Percentiles rank a stretch among this genome's conserved stretches.
phyloP scores from a whole-genome alignment of 2,329 filamentous ascomycete genomes.

The Ceratocystis harringtonii region DNA sequence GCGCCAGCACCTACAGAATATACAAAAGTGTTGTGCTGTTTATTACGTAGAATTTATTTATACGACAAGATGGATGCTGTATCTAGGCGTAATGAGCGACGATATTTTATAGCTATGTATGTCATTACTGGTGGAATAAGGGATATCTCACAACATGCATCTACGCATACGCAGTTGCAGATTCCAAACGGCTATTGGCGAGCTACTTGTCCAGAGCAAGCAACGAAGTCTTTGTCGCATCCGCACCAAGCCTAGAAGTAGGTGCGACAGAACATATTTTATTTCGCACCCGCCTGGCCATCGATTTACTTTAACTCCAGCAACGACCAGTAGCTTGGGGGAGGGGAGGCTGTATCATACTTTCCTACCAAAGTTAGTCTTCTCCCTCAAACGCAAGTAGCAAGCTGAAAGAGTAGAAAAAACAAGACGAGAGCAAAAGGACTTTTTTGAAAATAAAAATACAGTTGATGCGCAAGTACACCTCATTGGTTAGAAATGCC shows the following conservation, averaged over 20 bases:
- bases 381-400: background rate
- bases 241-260: too few species aligned
- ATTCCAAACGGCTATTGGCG: background rate
- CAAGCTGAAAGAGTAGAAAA: background rate
- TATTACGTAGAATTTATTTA: too few species aligned
- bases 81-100: too few species aligned
- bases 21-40: background rate
- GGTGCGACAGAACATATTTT: too few species aligned
- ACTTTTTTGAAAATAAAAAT: background rate
- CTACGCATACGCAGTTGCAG: background rate
- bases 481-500: constrained; percentile 12
- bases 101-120: too few species aligned
- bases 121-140: too few species aligned
- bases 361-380: too few species aligned
- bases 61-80: too few species aligned
- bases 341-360: too few species aligned
- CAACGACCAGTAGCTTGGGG: too few species aligned
- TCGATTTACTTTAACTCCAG: too few species aligned
- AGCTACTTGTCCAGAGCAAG: background rate
- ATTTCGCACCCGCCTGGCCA: too few species aligned
- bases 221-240: background rate
- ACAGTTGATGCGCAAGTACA: constrained; percentile 3
- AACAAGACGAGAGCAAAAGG: background rate
- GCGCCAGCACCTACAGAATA: background rate
- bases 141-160: background rate